A percentile compares a stretch with the other conserved stretches of the same genome.
Evolutionary conservation across 805 yeast species (phyloP).

Genomic region (Vanderwaltozyma yarrowii): DNA sequence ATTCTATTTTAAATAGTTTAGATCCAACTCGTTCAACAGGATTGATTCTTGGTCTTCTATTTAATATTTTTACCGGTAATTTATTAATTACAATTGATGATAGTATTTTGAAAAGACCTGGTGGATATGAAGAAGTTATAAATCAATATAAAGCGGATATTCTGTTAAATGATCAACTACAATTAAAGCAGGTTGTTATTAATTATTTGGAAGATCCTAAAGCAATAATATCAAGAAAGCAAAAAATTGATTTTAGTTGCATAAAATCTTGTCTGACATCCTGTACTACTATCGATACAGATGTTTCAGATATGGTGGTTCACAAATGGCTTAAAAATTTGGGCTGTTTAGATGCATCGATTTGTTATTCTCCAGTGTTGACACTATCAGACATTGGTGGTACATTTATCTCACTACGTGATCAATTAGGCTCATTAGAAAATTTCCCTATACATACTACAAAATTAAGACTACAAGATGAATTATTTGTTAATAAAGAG

Average conservation of each 20-base stretch:
- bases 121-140: slow-evolving; percentile 74
- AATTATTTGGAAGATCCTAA: slow-evolving; percentile 88
- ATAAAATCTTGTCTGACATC: slow-evolving; percentile 86
- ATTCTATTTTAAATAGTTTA: slow-evolving; percentile 51
- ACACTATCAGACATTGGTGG: slow-evolving; percentile 94
- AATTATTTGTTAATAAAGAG: slow-evolving; percentile 27
- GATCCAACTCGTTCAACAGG: slow-evolving; percentile 80
- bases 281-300: slow-evolving; percentile 84
- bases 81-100: slow-evolving; percentile 71
- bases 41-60: slow-evolving; percentile 65
- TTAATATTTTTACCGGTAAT: slow-evolving; percentile 80
- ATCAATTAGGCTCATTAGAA: slow-evolving; percentile 49
- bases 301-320: slow-evolving; percentile 77
- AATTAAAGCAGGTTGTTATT: slow-evolving; percentile 80
- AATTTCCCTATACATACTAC: slow-evolving; percentile 25
- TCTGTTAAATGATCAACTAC: slow-evolving; percentile 75
- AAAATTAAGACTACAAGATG: slow-evolving; percentile 25
- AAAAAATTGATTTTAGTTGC: slow-evolving; percentile 64
- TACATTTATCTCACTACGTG: slow-evolving; percentile 82
- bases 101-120: slow-evolving; percentile 63
- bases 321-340: slow-evolving; percentile 86
- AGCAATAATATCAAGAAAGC: slow-evolving; percentile 70
- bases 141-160: slow-evolving; percentile 63
- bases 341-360: slow-evolving; percentile 68
- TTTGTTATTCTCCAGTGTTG: slow-evolving; percentile 78